Evolutionary conservation across 176 grass and related monocot species (phyloP).

Genomic region (Carex littledalei): DNA sequence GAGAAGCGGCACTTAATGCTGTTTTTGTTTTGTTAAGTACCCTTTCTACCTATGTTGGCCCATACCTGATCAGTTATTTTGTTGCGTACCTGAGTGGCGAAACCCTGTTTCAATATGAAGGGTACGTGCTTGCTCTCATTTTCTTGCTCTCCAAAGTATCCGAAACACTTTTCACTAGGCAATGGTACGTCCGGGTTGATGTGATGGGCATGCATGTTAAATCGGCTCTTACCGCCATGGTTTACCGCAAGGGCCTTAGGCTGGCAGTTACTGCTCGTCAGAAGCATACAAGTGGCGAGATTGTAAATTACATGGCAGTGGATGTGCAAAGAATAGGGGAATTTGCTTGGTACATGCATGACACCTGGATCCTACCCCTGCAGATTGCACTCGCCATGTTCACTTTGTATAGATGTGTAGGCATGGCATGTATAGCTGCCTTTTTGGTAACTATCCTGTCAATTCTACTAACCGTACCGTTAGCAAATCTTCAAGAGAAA

Average conservation of each 20-base stretch:
- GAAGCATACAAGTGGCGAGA: slow-evolving; percentile 89
- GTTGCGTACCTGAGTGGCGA: slow-evolving; percentile 96
- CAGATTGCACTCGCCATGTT: slow-evolving; percentile 91
- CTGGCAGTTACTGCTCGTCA: slow-evolving; percentile 68
- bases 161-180: slow-evolving; percentile 71
- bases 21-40: slow-evolving; percentile 76
- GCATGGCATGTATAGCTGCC: slow-evolving; percentile 62
- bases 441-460: slow-evolving; percentile 68
- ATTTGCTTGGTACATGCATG: slow-evolving; percentile 97
- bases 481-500: slow-evolving; percentile 86
- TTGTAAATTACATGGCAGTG: slow-evolving; percentile 99
- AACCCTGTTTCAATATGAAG: slow-evolving; percentile 70
- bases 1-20: slow-evolving; percentile 59
- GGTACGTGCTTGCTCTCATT: slow-evolving; percentile 77
- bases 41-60: slow-evolving; percentile 76
- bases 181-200: slow-evolving; percentile 96
- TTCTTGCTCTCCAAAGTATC: slow-evolving; percentile 77
- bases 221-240: slow-evolving; percentile 83
- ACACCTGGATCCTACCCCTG: slow-evolving; percentile 96
- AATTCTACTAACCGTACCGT: slow-evolving; percentile 72
- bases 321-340: slow-evolving; percentile 98
- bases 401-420: slow-evolving; percentile 84
- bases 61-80: slow-evolving; percentile 87
- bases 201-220: slow-evolving; percentile 99
- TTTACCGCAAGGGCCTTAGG: slow-evolving; percentile 86